Evolutionary conservation across 2,329 filamentous ascomycete genomes (phyloP), one percentile per base, ranked within the genome.

Genomic region (Pezicula rhizophila): DNA sequence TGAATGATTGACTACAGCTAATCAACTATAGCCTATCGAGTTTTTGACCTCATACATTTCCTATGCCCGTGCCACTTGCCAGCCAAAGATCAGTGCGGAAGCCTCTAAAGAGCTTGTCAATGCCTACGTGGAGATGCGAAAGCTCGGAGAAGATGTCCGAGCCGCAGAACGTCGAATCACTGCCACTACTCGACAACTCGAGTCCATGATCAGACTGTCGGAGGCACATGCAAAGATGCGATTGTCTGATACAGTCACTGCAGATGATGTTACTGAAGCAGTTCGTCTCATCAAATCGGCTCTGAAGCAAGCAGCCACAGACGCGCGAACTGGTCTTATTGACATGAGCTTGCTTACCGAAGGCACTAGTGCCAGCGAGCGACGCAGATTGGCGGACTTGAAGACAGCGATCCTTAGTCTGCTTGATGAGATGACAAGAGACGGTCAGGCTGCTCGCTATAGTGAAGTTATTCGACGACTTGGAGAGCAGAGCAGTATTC

Each of bases 171-270:
- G 95, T 68, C 89, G 93, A 57, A 99, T 99, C 71, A 99, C 93
- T 0, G 93, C 93, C 37, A 99, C 93, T 3, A 99, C 95, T 0
- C 82, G 93, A 64, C 93, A 99, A 70, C 78, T 99, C 5, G 95
- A 99, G 71, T 93, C 87, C 41, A 99, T 99, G 95, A 97, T 99
- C 64, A 92, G 93, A 53, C 85, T 99, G 3, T 74, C 91, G 1
- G 93, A 99, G 73, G 93, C 91, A 0, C 95, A 99, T 68, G 95
- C 93, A 44, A 96, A 96, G 69, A 99, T 99, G 95, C 87, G 93
- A 4, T 79, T 99, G 5, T 81, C 86, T 0, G 66, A 75, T 2
- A 79, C 76, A 12, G 93, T 99, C 38, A 90, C 87, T 0, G 80
- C 78, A 25, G 78, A 79, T 43, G 95, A 99, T 62, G 95, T 99